Base-by-base conservation (phyloP, 169 alveolate species). In the Plasmodium cynomolgi region DNA sequence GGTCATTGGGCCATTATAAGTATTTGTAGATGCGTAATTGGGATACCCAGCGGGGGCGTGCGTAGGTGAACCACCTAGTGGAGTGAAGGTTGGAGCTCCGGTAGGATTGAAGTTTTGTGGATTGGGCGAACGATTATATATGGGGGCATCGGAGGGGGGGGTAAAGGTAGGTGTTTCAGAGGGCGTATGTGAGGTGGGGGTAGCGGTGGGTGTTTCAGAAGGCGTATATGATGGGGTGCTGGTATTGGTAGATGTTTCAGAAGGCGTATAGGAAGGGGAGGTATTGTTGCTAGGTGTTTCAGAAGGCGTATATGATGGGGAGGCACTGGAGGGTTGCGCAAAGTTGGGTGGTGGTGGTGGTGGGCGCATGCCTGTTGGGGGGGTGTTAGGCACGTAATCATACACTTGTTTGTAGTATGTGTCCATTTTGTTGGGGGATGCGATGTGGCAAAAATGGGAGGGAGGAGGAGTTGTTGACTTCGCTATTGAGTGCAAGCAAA, bases 331-430 rank as follows among this genome's bases (percentile, higher is more conserved):
- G 17, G 13, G 17, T 41, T 41, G 9, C 50, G 50, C 0, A 41
- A 41, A 5, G 11, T 41, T 7, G 50, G 50, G 58, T 47, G 58
- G 44, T 37, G 44, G 44, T 5, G 44, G 44, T 37, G 44, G 6
- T 47, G 58, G 1, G 44, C 5, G 8, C 9, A 2, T 37, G 8
- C 44, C 58, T 1, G 58, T 13, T 9, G 13, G 58, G n/a, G 31
- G 29, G 3, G 77, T 31, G 58, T 8, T 81, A 6, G 71, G 86
- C 26, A 23, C 71, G 62, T 17, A n/a, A 20, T 47, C 86, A 23
- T 81, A 81, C 33, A 81, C 31, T 47, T 81, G 77, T 23, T 34
- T 81, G n/a, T 81, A 81, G 62, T 81, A 81, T 81, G 86, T 23
- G n/a, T 81, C 86, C 86, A 81, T 81, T 81, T 20, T 47, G 15